phyloP scores from a whole-genome alignment of 2,329 filamentous ascomycete genomes.

The Blastomyces percursus region DNA sequence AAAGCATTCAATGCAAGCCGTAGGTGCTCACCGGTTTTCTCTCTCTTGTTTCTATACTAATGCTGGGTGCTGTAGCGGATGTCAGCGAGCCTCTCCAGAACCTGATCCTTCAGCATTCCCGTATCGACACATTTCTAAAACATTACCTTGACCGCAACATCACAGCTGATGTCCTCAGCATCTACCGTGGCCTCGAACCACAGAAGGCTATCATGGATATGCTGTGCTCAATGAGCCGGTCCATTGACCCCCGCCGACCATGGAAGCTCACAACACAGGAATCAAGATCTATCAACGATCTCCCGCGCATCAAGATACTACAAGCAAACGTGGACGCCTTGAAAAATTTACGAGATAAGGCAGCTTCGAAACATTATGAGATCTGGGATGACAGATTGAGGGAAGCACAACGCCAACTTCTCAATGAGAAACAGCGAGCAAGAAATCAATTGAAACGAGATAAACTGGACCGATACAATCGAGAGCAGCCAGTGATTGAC shows the following conservation, averaged over 20 bases:
- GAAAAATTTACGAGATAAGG: too few relatives aligned
- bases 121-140: not conserved
- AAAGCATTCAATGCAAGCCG: slow-evolving; percentile 6
- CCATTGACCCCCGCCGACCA: too few relatives aligned
- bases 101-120: not conserved
- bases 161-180: too few relatives aligned
- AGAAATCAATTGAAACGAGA: not conserved
- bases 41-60: not conserved
- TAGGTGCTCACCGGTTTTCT: not conserved
- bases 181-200: too few relatives aligned
- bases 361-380: too few relatives aligned
- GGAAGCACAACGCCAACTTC: too few relatives aligned
- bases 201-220: too few relatives aligned
- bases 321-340: too few relatives aligned
- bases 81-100: not conserved
- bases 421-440: slow-evolving; percentile 2
- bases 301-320: too few relatives aligned
- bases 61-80: not conserved
- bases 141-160: too few relatives aligned
- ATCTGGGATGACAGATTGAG: too few relatives aligned
- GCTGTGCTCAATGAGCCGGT: too few relatives aligned
- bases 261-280: slow-evolving; percentile 1
- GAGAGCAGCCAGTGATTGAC: slow-evolving; percentile 6
- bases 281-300: slow-evolving; percentile 5
- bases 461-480: slow-evolving; percentile 3